Evolutionary conservation across 768 basidiomycete genomes (phyloP), one percentile per base, ranked within the genome.

Genomic region (Leccinum uliginosum): DNA sequence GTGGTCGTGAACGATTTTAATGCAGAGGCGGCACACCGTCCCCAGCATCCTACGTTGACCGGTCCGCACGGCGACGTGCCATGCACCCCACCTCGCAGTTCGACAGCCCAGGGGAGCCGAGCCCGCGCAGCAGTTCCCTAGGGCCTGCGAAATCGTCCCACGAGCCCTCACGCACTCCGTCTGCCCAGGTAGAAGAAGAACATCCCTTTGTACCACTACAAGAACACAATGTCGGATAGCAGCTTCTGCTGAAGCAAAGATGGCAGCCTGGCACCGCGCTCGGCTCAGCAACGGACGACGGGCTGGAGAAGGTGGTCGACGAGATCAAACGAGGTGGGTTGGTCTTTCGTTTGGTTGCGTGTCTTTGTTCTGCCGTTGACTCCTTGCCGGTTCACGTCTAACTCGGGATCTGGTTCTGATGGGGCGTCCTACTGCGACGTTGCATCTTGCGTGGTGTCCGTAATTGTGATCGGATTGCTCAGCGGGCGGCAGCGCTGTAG

Each of bases 1-100:
- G 84, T 98, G 53, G 91, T 98, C 57, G 91, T 98, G 44, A 98
- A 98, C 67, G 97, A 98, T 70, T 88, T 98, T 68, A 93, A 89
- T 64, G 80, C 78, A 34, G 84, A 84, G 53, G 89, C 92, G 26
- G 95, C 95, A 61, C 62, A 38, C 59, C 52, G 35, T 62, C 65
- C 21, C 6, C 63, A 8, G 17, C 35, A 30, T 59, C 63, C 50
- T 89, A 90, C 65, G 67, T 83, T 21, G 87, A 90, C 67, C 83
- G 89, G 52, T 87, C 87, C 51, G 87, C 87, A 32, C 83, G 82
- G 32, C 80, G 89, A 53, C 81, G 89, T 32, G 79, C 83, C 17
- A 71, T 89, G 49, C 74, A 81, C 61, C 78, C 84, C 15, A 62
- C 76, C 21, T 78, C 83, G 17, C 74, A 75, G 23, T 69, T 76